Percentiles rank a stretch among this genome's conserved stretches.
These are phyloP conservation scores for Paramecium sonneborni DNA, from an alignment of 73 alveolate species.

Conservation along the genomic window DNA sequence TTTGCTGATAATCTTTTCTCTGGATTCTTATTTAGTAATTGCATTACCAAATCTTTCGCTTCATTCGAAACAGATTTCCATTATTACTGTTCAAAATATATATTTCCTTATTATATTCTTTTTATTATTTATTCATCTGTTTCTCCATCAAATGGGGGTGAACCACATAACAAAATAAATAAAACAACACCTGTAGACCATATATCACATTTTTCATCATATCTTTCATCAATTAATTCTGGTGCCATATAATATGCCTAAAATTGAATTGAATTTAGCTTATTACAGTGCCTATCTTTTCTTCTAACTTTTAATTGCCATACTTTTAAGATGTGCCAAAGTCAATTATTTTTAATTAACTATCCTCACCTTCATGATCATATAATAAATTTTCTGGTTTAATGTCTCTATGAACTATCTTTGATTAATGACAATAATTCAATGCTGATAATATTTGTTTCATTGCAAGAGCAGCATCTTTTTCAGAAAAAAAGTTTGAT, in stretches of 20 bases:
- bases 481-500: conserved; percentile 61
- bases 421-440: neutral
- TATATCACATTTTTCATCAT: conserved; percentile 68
- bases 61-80: conserved; percentile 76
- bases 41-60: conserved; percentile 79
- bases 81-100: neutral
- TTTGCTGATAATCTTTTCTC: conserved; percentile 75
- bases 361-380: conserved; percentile 70
- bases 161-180: conserved; percentile 66
- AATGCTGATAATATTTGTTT: conserved; percentile 43
- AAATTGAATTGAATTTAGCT: neutral
- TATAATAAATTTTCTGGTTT: conserved; percentile 64
- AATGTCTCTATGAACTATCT: conserved; percentile 51
- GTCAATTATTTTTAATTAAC: conserved; percentile 84
- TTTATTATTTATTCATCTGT: conserved; percentile 52
- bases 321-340: conserved; percentile 80
- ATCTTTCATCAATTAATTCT: conserved; percentile 53
- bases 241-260: conserved; percentile 66
- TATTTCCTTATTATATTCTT: neutral
- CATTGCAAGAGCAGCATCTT: conserved; percentile 15
- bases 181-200: conserved; percentile 69
- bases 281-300: conserved; percentile 82
- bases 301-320: conserved; percentile 72
- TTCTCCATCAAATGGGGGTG: conserved; percentile 66
- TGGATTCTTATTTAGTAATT: conserved; percentile 69